Evolutionary conservation across 192 early-diverging fungal species (phyloP).

Genomic region (Coemansia sp.): DNA sequence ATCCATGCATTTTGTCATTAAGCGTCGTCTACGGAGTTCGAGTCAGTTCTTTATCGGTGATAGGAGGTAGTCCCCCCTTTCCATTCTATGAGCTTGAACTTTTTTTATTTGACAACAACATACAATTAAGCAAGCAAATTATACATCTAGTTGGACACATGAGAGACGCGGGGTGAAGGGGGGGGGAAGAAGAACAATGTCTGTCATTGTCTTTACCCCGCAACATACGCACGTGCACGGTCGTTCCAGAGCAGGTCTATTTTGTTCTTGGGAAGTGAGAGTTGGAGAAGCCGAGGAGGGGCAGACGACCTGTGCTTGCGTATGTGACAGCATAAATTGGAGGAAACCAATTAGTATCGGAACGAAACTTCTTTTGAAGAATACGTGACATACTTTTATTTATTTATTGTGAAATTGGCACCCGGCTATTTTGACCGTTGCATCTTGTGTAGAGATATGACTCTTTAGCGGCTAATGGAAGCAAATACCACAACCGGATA

Average conservation of each 20-base stretch:
- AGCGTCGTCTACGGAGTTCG: neutral
- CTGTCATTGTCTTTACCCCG: neutral
- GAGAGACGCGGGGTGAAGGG: neutral
- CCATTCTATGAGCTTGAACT: neutral
- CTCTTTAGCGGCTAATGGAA: neutral
- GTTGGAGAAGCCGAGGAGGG: neutral
- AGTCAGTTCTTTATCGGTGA: neutral
- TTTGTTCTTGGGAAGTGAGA: neutral
- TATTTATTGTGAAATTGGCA: neutral
- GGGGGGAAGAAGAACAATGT: neutral
- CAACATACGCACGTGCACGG: neutral
- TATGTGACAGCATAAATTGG: constrained; percentile 10
- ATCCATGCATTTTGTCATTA: constrained; percentile 28
- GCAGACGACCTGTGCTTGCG: constrained; percentile 8
- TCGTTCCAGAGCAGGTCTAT: neutral
- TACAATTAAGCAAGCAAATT: neutral
- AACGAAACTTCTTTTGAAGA: neutral
- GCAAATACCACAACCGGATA: constrained; percentile 4
- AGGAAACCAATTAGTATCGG: neutral
- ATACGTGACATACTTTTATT: neutral
- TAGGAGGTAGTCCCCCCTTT: neutral
- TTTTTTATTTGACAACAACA: neutral
- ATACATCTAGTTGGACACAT: neutral
- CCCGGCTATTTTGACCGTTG: neutral
- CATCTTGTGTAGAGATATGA: neutral